Base-by-base conservation (phyloP, 352 stramenopile species). In the Pythium myriotylum region DNA sequence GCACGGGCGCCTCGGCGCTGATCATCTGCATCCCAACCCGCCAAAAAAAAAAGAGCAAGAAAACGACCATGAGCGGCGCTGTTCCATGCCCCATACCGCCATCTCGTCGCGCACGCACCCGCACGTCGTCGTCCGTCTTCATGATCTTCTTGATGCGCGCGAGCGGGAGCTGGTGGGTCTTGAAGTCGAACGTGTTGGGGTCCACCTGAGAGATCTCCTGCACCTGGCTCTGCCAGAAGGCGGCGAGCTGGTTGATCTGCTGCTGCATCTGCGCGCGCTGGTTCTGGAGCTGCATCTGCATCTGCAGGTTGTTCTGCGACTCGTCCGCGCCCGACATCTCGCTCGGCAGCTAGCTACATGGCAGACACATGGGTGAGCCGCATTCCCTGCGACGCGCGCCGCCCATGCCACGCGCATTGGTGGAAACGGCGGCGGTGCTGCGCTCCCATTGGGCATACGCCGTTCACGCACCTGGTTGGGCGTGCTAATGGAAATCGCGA, bases 141-240 rank as follows among this genome's bases (percentile, higher is more conserved):
- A 98, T 98, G 75, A 98, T 98, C 66, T 97, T 97, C 79, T 97
- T 98, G 64, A 98, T 97, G 50, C 92, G 86, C 50, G 92, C 91
- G 56, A 98, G 86, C 27, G 92, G 91, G 39, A 98, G 77, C 53
- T 97, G 86, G 65, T 96, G 81, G 62, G 81, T 92, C 73, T 94
- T 92, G 54, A 95, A 94, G 65, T 96, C 87, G 57, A 92, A 91
- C 32, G 79, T 67, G 67, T 86, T 89, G 22, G 83, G 79, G 72
- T 94, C 84, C 43, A 96, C 87, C 72, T 95, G 79, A 6, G 83
- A 91, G 61, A 97, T 96, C 64, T 95, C 87, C 48, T 91, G 76
- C 67, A 94, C 88, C 66, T 95, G 81, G 64, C 73, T 86, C 65
- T 95, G 82, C 89, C 89, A 97, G 59, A 97, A 97, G 51, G 86